These are phyloP conservation scores for Paraphysoderma sedebokerense DNA, from an alignment of 371 early-diverging fungal species.

Conservation along the genomic window DNA sequence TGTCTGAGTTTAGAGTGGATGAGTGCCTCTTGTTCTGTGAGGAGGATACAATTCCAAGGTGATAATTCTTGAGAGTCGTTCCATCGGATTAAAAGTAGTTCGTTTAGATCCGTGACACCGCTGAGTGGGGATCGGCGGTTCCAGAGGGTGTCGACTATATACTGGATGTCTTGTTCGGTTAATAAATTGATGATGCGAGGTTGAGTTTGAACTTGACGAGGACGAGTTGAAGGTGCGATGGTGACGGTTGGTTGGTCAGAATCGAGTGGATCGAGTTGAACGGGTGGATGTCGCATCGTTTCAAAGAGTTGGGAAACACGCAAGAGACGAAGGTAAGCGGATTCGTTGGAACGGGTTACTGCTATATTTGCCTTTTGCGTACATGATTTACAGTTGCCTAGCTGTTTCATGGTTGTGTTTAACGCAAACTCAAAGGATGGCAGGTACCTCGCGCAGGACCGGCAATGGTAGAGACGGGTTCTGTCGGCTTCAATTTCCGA, in stretches of 20 bases:
- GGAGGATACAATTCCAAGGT: conserved; percentile 30
- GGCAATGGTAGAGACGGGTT: conserved; percentile 2
- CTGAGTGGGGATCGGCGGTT: conserved; percentile 18
- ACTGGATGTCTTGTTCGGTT: conserved; percentile 23
- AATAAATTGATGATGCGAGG: not conserved
- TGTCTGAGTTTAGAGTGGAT: conserved; percentile 12
- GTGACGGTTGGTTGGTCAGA: not conserved
- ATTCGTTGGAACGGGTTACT: conserved; percentile 17
- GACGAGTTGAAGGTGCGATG: not conserved
- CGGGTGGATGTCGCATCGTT: not conserved
- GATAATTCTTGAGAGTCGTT: conserved; percentile 11
- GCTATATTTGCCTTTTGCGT: conserved; percentile 18
- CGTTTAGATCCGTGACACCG: conserved; percentile 12
- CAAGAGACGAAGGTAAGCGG: conserved; percentile 20
- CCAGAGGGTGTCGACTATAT: conserved; percentile 29
- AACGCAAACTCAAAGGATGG: conserved; percentile 28
- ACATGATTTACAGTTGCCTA: conserved; percentile 27
- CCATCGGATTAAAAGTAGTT: conserved; percentile 24
- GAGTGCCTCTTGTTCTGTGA: conserved; percentile 24
- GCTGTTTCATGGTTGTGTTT: conserved; percentile 21
- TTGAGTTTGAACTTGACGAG: not conserved
- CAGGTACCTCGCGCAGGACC: conserved; percentile 12
- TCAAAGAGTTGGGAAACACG: not conserved
- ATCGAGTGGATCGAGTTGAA: not conserved
- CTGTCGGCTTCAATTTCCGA: not conserved